phyloP scores from a whole-genome alignment of 2,329 filamentous ascomycete species.

The Botrytis porri region DNA sequence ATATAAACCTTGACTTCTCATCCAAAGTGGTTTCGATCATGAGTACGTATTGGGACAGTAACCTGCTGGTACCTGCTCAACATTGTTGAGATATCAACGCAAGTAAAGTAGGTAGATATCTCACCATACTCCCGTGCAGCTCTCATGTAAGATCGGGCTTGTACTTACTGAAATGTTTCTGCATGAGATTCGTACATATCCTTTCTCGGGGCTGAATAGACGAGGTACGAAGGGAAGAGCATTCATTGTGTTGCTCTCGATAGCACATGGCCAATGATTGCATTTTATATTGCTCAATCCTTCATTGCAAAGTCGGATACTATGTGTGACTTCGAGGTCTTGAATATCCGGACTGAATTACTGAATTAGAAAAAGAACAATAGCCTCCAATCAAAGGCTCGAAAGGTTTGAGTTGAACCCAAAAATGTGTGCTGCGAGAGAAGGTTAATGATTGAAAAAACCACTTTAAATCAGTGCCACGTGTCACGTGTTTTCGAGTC shows the following conservation, averaged over 20 bases:
- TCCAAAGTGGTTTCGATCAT: too few relatives aligned
- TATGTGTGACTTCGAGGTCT: neutral
- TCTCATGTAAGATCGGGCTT: neutral
- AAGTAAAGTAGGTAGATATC: neutral
- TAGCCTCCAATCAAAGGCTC: neutral
- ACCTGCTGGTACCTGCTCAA: neutral
- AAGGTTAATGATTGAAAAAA: neutral
- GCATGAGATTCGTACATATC: neutral
- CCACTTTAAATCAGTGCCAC: neutral
- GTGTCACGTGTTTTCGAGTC: conserved; percentile 11
- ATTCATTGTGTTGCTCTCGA: neutral
- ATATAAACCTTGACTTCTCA: neutral
- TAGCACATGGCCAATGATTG: neutral
- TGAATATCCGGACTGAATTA: neutral
- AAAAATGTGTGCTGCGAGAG: neutral
- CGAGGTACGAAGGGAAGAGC: neutral
- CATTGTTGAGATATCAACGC: neutral
- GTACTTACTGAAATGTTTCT: neutral
- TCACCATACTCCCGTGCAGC: neutral
- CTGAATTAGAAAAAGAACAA: neutral
- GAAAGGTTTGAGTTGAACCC: neutral
- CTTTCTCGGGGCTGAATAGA: neutral
- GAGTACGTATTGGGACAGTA: neutral
- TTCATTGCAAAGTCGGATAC: neutral
- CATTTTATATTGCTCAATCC: neutral